Evolutionary conservation across 306 rosid genomes (phyloP).

Genomic region (Prosopis cineraria): DNA sequence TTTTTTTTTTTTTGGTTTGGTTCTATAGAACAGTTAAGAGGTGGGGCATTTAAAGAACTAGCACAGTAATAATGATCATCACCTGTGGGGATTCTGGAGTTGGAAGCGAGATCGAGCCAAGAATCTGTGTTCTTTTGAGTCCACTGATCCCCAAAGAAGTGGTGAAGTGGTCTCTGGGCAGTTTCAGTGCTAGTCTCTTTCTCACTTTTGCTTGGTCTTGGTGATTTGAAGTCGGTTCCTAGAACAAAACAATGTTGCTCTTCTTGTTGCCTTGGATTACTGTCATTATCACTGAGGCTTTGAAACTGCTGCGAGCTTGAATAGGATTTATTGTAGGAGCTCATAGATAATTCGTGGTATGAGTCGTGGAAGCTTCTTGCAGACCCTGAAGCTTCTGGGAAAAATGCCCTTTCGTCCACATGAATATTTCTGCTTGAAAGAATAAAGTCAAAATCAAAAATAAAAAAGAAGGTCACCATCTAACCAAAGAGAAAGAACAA

Average conservation of each 20-base stretch:
- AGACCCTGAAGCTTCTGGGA: slow-evolving; percentile 75
- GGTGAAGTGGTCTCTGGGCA: slow-evolving; percentile 81
- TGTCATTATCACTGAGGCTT: slow-evolving; percentile 49
- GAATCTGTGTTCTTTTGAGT: slow-evolving; percentile 85
- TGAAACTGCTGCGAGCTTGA: slow-evolving; percentile 59
- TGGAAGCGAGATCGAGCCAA: slow-evolving; percentile 98
- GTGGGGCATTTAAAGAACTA: background rate
- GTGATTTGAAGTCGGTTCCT: slow-evolving; percentile 89
- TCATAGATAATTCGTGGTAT: slow-evolving; percentile 60
- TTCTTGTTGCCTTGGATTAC: slow-evolving; percentile 38
- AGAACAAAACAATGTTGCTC: slow-evolving; percentile 67
- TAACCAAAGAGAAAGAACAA: background rate
- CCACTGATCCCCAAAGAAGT: slow-evolving; percentile 89
- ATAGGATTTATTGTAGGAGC: slow-evolving; percentile 54
- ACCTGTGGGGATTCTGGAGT: slow-evolving; percentile 68
- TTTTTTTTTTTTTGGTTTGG: background rate
- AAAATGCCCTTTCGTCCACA: slow-evolving; percentile 77
- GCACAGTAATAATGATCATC: slow-evolving; percentile 4
- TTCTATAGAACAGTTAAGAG: background rate
- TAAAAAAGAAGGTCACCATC: background rate
- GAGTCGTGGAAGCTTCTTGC: slow-evolving; percentile 57
- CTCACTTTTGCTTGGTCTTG: slow-evolving; percentile 53
- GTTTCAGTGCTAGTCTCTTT: slow-evolving; percentile 56
- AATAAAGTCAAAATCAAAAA: slow-evolving; percentile 2
- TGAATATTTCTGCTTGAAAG: slow-evolving; percentile 53